Base-by-base conservation (phyloP, 2,329 filamentous ascomycete species). In the Zasmidium cellare region DNA sequence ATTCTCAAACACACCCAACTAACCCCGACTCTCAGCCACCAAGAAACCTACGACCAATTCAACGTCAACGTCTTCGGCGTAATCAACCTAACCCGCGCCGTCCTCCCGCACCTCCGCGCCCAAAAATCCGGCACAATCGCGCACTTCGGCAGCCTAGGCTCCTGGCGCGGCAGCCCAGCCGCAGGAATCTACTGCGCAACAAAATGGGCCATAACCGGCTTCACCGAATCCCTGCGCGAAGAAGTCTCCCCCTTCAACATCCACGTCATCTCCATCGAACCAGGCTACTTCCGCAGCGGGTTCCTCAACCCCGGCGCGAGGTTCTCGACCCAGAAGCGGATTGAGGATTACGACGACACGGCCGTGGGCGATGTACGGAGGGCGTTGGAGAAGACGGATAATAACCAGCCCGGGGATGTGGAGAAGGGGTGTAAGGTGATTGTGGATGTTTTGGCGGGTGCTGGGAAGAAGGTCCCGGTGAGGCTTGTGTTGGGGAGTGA, bases 401-500 rank as follows among this genome's bases (percentile, higher is more conserved):
- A 79, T 16, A 77, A 79, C 0, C 83, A 87, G 71, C 77, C 74
- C 0, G 84, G 84, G 0, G 83, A 87, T 65, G 76, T 83, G 2
- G 71, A 69, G 18, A 85, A 85, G 73, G 84, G 80, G 0, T 72
- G 74, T 7, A 75, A 72, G 56, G 76, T 82, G 1, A 74, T 85
- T 24, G 76, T 86, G 3, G 84, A 87, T 61, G 74, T 84, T 14
- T 62, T 87, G 62, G 84, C 80, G 19, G 68, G 71, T 58, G n/a
- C n/a, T n/a, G 83, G 81, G 0, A 80, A 70, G 61, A 75, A 79
- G 19, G 72, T 87, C 1, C 85, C 84, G 0, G 63, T 80, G 14
- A 73, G 84, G 24, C 64, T 88, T 50, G 72, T 79, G n/a, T 69
- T 88, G 44, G 86, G 85, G 0, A 76, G 71, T 7, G 84, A 87